Conservation (phyloP, 2,329 filamentous ascomycete species). For the Microdochium nivale region DNA sequence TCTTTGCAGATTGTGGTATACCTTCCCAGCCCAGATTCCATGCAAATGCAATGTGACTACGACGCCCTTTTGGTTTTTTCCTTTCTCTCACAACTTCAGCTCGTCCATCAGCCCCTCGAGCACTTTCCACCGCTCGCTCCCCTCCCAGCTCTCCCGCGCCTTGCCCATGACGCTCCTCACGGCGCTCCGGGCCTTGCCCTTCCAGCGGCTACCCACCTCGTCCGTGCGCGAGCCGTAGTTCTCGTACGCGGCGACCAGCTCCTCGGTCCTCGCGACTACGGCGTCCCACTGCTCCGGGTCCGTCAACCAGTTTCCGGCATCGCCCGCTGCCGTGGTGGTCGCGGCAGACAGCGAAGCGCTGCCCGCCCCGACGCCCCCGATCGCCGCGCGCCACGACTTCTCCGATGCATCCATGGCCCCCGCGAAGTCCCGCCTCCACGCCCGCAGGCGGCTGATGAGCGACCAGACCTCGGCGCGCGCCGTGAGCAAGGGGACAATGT, state of each 20-base stretch:
- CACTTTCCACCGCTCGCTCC: constrained; percentile 12
- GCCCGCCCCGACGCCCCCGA: constrained; percentile 39
- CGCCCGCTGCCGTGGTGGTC: constrained; percentile 15
- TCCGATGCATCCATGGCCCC: constrained; percentile 78
- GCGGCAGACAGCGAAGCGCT: constrained; percentile 36
- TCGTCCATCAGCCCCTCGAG: background rate
- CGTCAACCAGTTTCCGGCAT: constrained; percentile 39
- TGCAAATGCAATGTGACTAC: background rate
- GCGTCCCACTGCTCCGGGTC: constrained; percentile 58
- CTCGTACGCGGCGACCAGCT: constrained; percentile 76
- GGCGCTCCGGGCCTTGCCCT: constrained; percentile 78
- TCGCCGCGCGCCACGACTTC: constrained; percentile 75
- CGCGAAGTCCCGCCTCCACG: constrained; percentile 62
- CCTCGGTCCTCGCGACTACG: constrained; percentile 70
- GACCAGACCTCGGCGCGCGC: constrained; percentile 68
- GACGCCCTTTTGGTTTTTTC: too few species aligned
- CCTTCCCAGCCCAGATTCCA: too few species aligned
- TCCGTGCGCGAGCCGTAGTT: constrained; percentile 61
- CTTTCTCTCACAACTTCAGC: background rate
- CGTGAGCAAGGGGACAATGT: constrained; percentile 78
- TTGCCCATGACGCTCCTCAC: constrained; percentile 76
- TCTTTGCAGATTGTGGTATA: background rate
- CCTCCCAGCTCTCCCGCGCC: constrained; percentile 78
- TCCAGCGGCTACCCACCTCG: constrained; percentile 72
- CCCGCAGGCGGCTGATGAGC: constrained; percentile 60